Percentiles rank a stretch among this genome's conserved stretches.
These are phyloP conservation scores for Yamadazyma blattariae DNA, from an alignment of 1,139 yeast genomes.

Conservation along the genomic window DNA sequence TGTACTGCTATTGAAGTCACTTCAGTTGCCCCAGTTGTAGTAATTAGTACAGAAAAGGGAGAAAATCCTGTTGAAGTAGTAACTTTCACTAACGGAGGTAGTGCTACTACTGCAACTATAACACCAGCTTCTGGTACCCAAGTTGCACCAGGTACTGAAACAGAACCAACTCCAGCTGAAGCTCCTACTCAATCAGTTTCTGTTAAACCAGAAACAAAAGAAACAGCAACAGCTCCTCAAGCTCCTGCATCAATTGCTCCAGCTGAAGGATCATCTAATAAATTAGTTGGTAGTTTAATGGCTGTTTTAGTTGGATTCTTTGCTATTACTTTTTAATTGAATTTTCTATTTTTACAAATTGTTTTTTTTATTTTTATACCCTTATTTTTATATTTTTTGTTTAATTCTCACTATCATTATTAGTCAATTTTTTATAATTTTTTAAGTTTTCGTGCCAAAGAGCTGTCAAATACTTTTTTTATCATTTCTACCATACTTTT, in stretches of 20 bases:
- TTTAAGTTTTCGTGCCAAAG: no score
- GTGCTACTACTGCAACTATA: not conserved
- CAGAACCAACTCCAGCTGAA: not conserved
- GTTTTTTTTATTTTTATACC: no score
- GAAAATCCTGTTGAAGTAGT: not conserved
- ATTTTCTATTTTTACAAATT: no score
- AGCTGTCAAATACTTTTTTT: not conserved
- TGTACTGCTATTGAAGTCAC: not conserved
- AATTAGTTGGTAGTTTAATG: not conserved
- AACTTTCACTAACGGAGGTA: not conserved
- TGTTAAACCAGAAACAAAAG: not conserved
- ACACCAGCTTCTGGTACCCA: slow-evolving; percentile 1
- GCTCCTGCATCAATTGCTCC: not conserved
- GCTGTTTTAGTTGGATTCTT: not conserved
- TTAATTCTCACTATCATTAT: no score
- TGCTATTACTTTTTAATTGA: not conserved
- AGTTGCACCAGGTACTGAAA: not conserved
- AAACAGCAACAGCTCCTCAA: no score
- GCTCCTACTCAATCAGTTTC: slow-evolving; percentile 1
- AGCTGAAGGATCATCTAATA: slow-evolving; percentile 4
- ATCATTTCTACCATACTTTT: not conserved
- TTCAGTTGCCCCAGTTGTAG: not conserved
- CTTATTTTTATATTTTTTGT: no score
- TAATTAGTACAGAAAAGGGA: not conserved
- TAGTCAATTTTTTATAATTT: no score